A percentile compares a stretch with the other conserved stretches of the same genome.
These are phyloP conservation scores for Hyphopichia buzzinii DNA, from an alignment of 1,139 yeast genomes.

Conservation along the genomic window DNA sequence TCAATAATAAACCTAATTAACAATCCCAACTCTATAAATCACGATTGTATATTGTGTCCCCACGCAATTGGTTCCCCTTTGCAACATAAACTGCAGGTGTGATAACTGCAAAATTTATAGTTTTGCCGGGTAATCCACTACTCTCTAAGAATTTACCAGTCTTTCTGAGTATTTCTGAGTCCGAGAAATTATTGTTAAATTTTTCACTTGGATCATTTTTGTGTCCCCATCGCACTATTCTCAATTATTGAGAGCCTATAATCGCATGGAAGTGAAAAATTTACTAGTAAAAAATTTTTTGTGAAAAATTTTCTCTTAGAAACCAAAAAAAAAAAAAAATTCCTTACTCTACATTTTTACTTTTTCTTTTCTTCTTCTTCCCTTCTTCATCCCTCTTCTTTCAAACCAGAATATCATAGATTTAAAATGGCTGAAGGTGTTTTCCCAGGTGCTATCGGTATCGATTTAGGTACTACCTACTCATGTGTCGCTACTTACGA, in stretches of 20 bases:
- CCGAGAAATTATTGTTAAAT: neutral
- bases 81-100: too few relatives aligned
- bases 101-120: too few relatives aligned
- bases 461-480: slow-evolving; percentile 99
- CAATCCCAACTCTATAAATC: too few relatives aligned
- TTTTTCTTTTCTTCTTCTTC: slow-evolving; percentile 14
- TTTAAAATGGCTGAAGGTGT: slow-evolving; percentile 93
- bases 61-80: too few relatives aligned
- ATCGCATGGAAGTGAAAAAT: neutral
- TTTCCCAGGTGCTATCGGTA: slow-evolving; percentile 99
- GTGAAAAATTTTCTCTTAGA: slow-evolving; percentile 3
- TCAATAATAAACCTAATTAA: too few relatives aligned
- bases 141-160: neutral
- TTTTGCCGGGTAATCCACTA: neutral
- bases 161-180: neutral
- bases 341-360: slow-evolving; percentile 4
- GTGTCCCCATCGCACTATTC: neutral
- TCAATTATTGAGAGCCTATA: neutral
- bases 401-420: slow-evolving; percentile 9
- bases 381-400: slow-evolving; percentile 13
- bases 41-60: too few relatives aligned
- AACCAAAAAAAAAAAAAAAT: slow-evolving; percentile 7
- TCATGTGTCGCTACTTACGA: slow-evolving; percentile 97
- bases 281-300: slow-evolving; percentile 1
- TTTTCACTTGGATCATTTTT: neutral